Conservation (phyloP, 2,329 filamentous ascomycete genomes). For the Aspergillus brunneoviolaceus region DNA sequence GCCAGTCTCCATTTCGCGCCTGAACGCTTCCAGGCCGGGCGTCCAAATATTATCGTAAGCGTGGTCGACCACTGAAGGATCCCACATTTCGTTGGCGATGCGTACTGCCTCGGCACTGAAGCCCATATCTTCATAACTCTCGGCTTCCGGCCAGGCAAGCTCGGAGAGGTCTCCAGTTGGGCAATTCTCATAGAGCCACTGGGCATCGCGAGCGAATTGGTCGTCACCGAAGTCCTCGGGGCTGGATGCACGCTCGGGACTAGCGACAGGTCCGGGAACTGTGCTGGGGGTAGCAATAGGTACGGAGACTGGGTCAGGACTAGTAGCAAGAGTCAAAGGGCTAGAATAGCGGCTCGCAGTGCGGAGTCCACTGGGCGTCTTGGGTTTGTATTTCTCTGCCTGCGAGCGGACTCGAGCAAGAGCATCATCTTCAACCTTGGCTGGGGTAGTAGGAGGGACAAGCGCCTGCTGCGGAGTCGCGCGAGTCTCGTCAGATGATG, state of each 20-base stretch:
- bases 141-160: constrained; percentile 23
- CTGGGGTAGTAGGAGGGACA: constrained; percentile 21
- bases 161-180: constrained; percentile 25
- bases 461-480: constrained; percentile 14
- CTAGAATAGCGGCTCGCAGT: constrained; percentile 32
- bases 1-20: constrained; percentile 3
- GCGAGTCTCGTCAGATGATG: constrained; percentile 14
- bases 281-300: neutral
- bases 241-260: neutral
- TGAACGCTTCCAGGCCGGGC: constrained; percentile 19
- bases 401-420: constrained; percentile 39
- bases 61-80: constrained; percentile 17
- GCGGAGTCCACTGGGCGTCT: constrained; percentile 44
- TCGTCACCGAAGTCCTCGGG: constrained; percentile 23
- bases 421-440: constrained; percentile 26
- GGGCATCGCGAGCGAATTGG: constrained; percentile 25
- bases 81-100: constrained; percentile 18
- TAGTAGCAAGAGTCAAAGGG: constrained; percentile 17
- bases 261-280: neutral
- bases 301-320: constrained; percentile 15
- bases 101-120: constrained; percentile 12
- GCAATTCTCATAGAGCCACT: constrained; percentile 28
- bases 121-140: constrained; percentile 20
- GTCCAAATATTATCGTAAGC: constrained; percentile 15
- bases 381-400: constrained; percentile 45